Percentiles rank a stretch among this genome's conserved stretches.
Conservation (phyloP, 2,329 filamentous ascomycete genomes). For the Verticillium dahliae region DNA sequence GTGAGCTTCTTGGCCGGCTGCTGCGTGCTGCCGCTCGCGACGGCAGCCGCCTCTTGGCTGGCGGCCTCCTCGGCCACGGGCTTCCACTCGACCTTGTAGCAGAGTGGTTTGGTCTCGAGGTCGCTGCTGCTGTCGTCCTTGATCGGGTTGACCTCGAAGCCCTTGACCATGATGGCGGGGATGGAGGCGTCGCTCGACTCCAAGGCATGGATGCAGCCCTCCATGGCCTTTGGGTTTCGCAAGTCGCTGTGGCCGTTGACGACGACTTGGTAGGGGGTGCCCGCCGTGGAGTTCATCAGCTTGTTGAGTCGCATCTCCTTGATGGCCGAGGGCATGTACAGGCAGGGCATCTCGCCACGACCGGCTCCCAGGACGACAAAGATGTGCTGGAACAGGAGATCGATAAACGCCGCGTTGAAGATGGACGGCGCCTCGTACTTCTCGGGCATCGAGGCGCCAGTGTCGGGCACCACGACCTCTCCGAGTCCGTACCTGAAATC, state of each 20-base stretch:
- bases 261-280: slow-evolving; percentile 19
- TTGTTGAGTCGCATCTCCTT: slow-evolving; percentile 21
- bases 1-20: not conserved
- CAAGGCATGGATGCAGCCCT: slow-evolving; percentile 1
- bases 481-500: slow-evolving; percentile 13
- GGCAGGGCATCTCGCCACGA: slow-evolving; percentile 17
- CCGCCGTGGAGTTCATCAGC: slow-evolving; percentile 16
- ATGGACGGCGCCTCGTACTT: slow-evolving; percentile 33
- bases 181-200: slow-evolving; percentile 4
- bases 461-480: slow-evolving; percentile 34
- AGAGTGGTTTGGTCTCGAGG: slow-evolving; percentile 19
- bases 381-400: slow-evolving; percentile 34
- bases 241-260: slow-evolving; percentile 15
- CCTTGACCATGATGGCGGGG: slow-evolving; percentile 27
- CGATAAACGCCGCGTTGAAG: slow-evolving; percentile 39
- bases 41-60: slow-evolving; percentile 1
- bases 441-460: slow-evolving; percentile 35
- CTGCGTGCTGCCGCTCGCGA: slow-evolving; percentile 1
- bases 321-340: slow-evolving; percentile 29
- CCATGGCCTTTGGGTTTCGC: not conserved
- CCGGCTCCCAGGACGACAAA: slow-evolving; percentile 30
- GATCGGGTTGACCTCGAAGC: slow-evolving; percentile 33
- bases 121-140: slow-evolving; percentile 22
- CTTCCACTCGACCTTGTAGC: slow-evolving; percentile 40
- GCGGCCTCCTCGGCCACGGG: slow-evolving; percentile 19